Base-by-base conservation (phyloP, 1,139 yeast genomes). In the Yamadazyma atmosphaerica region DNA sequence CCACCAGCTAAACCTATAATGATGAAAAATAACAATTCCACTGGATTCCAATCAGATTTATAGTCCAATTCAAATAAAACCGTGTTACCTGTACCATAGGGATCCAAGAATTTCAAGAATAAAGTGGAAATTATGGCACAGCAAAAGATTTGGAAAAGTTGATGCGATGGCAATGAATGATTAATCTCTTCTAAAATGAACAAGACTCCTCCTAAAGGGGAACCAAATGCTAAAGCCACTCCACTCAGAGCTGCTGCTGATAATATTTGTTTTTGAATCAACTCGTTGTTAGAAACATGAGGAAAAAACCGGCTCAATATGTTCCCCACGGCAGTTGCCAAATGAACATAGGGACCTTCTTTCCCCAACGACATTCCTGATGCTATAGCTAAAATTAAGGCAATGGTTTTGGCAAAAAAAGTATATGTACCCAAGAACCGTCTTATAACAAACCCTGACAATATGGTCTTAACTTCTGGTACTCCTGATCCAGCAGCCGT, bases 331-430 rank as follows among this genome's bases (percentile, higher is more conserved):
- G 83, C 77, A 1, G 86, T 74, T 0, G 88, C 85, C 41, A 81
- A 68, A 56, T 82, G 88, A 23, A 82, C 88, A 54, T 77, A 81
- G 0, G 88, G 88, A 2, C 86, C 88, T 49, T 82, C 88, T 58
- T 83, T 83, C 1, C 88, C 88, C 14, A 82, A 63, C 12, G 81
- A 65, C 64, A 81, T 63, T 0, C 87, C 87, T 0, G 86, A 79
- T 0, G 86, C 83, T 38, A 82, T 79, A 2, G 85, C 81, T 27
- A 80, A 65, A 2, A 79, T 63, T 28, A 81, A 57, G 0, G 81
- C 78, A 4, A 67, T 46, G 0, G 81, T 66, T 54, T 80, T 80
- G 39, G 76, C 63, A 22, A 78, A 35, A 13, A 80, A 63, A 0
- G 86, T 77, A 46, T 73, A 72, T 3, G 78, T 61, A 3, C 86